Conservation (phyloP, 1,284 basidiomycete species). For the Melanopsichium pennsylvanicum region DNA sequence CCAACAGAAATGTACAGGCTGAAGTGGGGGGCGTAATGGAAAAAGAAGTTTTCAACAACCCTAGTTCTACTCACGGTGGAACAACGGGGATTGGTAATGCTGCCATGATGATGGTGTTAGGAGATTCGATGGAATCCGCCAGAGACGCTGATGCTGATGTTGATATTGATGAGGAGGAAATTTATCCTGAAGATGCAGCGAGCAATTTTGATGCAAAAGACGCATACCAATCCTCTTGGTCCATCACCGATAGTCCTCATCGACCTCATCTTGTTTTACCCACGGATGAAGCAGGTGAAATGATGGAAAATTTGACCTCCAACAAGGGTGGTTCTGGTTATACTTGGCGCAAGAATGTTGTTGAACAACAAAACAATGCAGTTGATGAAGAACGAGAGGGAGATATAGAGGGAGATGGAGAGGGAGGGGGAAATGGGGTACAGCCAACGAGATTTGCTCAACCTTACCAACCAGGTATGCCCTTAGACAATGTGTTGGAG, state of each 20-base stretch:
- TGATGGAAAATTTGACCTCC: constrained; percentile 5
- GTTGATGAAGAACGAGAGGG: no score
- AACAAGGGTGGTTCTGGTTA: no score
- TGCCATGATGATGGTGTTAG: not conserved
- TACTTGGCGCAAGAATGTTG: no score
- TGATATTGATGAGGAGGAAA: no score
- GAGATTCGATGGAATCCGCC: no score
- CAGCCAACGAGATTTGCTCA: constrained; percentile 27
- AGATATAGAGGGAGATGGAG: constrained; percentile 10
- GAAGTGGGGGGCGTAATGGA: no score
- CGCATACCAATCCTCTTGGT: not conserved
- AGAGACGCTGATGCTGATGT: no score
- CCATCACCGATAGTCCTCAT: constrained; percentile 4
- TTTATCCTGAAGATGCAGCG: constrained; percentile 58
- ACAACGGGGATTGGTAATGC: not conserved
- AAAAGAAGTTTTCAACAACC: no score
- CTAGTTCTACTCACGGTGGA: no score
- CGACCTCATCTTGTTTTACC: not conserved
- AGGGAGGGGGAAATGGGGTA: constrained; percentile 4
- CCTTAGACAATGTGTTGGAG: constrained; percentile 56
- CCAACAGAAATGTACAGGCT: no score
- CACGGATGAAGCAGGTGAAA: not conserved
- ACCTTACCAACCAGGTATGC: constrained; percentile 60
- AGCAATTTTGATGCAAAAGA: constrained; percentile 36
- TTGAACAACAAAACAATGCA: no score